A percentile compares a stretch with the other conserved stretches of the same genome.
Conservation (phyloP, 179 eudicot genomes). For the Silene noctiflora region DNA sequence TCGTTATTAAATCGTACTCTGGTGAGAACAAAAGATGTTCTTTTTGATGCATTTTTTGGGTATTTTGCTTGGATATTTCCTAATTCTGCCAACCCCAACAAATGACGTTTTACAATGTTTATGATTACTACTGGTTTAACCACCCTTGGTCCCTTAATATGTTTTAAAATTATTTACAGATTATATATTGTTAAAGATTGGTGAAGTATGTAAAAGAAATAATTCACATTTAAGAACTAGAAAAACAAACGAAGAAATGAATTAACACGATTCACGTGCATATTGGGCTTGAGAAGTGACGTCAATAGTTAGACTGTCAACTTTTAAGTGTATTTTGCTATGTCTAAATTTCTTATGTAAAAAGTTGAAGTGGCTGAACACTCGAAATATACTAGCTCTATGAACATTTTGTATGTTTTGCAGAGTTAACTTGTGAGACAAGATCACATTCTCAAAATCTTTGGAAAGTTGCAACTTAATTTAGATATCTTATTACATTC, state of each 20-base stretch:
- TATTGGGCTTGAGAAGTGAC: background rate
- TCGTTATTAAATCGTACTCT: constrained; percentile 74
- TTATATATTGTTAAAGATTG: background rate
- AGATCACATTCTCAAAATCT: constrained; percentile 3
- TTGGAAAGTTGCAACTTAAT: background rate
- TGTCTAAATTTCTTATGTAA: background rate
- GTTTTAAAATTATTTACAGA: too few relatives aligned
- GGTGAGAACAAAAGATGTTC: constrained; percentile 47
- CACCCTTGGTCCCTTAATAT: background rate
- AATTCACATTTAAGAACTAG: background rate
- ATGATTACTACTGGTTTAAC: background rate
- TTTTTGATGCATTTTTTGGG: constrained; percentile 4
- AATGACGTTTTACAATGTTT: background rate
- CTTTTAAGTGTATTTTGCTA: background rate
- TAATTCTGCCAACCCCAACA: background rate
- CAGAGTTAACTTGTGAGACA: background rate
- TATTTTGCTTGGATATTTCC: constrained; percentile 7
- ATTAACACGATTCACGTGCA: background rate
- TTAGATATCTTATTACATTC: constrained; percentile 33
- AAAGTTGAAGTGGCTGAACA: background rate
- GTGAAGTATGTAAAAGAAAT: background rate
- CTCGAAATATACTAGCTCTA: background rate
- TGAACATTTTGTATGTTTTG: background rate
- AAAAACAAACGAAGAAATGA: background rate
- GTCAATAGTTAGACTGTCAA: background rate